These are phyloP conservation scores for Russula compacta DNA, from an alignment of 768 basidiomycete genomes.

Conservation along the genomic window DNA sequence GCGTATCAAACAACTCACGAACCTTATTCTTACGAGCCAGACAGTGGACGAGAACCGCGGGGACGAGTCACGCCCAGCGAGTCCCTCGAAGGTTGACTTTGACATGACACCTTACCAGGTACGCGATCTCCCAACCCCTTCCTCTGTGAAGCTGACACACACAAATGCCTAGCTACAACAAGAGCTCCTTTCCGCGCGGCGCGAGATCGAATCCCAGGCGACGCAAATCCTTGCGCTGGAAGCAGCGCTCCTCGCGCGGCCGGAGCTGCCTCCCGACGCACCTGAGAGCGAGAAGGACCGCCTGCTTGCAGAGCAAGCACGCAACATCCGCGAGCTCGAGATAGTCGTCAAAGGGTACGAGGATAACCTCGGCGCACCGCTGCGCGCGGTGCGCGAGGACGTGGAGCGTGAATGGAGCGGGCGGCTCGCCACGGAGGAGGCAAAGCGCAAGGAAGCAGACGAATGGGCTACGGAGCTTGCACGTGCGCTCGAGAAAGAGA, in stretches of 20 bases:
- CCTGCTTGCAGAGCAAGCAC: conserved; percentile 60
- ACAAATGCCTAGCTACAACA: conserved; percentile 59
- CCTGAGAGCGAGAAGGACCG: conserved; percentile 67
- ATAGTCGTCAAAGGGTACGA: conserved; percentile 62
- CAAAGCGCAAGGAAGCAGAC: conserved; percentile 57
- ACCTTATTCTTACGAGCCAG: conserved; percentile 77
- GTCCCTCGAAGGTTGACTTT: conserved; percentile 84
- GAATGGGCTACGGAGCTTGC: conserved; percentile 68
- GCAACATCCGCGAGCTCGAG: conserved; percentile 73
- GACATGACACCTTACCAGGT: conserved; percentile 85
- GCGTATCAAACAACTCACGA: conserved; percentile 75
- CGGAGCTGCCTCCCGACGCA: conserved; percentile 54
- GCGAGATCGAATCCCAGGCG: conserved; percentile 71
- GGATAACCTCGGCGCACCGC: conserved; percentile 60
- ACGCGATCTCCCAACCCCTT: conserved; percentile 14
- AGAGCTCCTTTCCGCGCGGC: conserved; percentile 70
- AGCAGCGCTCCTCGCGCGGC: conserved; percentile 62
- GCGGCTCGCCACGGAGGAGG: conserved; percentile 49
- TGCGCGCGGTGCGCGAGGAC: conserved; percentile 58
- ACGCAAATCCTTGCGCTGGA: conserved; percentile 81
- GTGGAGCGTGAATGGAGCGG: conserved; percentile 65
- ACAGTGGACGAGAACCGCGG: conserved; percentile 63
- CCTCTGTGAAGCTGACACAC: neutral
- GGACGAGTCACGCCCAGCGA: conserved; percentile 66
- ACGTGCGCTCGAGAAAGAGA: conserved; percentile 70